A percentile compares a stretch with the other conserved stretches of the same genome.
Conservation (phyloP, 495 filamentous ascomycete genomes). For the Penicillium pulvis region DNA sequence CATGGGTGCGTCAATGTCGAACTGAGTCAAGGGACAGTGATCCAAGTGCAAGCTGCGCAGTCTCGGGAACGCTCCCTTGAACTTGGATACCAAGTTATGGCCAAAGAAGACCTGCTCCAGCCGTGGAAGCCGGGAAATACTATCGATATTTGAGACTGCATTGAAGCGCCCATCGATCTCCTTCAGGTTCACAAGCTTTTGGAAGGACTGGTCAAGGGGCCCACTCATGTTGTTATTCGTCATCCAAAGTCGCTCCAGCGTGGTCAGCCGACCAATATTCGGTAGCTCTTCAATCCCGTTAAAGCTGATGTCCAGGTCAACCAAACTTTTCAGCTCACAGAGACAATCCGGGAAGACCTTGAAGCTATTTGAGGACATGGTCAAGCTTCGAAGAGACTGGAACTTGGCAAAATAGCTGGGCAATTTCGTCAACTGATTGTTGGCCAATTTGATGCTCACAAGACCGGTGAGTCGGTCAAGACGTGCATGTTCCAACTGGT, state of each 20-base stretch:
- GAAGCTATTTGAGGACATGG: slow-evolving; percentile 90
- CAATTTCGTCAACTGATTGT: slow-evolving; percentile 79
- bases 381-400: slow-evolving; percentile 73
- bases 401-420: slow-evolving; percentile 82
- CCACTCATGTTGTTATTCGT: slow-evolving; percentile 90
- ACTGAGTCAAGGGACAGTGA: slow-evolving; percentile 90
- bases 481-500: slow-evolving; percentile 80
- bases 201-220: slow-evolving; percentile 68
- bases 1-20: slow-evolving; percentile 74
- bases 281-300: slow-evolving; percentile 81
- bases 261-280: slow-evolving; percentile 73
- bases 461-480: slow-evolving; percentile 71
- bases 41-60: slow-evolving; percentile 83
- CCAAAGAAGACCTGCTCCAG: slow-evolving; percentile 85
- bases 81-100: slow-evolving; percentile 88
- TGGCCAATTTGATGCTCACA: slow-evolving; percentile 87
- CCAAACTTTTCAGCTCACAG: slow-evolving; percentile 76
- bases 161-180: slow-evolving; percentile 97
- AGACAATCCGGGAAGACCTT: slow-evolving; percentile 82
- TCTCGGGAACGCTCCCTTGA: slow-evolving; percentile 81
- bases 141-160: slow-evolving; percentile 78
- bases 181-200: slow-evolving; percentile 71
- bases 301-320: slow-evolving; percentile 97
- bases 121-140: slow-evolving; percentile 76
- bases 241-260: slow-evolving; percentile 86